Evolutionary conservation across 2,329 filamentous ascomycete genomes (phyloP), one percentile per base, ranked within the genome.

Genomic region (Herpotrichia juniperi): DNA sequence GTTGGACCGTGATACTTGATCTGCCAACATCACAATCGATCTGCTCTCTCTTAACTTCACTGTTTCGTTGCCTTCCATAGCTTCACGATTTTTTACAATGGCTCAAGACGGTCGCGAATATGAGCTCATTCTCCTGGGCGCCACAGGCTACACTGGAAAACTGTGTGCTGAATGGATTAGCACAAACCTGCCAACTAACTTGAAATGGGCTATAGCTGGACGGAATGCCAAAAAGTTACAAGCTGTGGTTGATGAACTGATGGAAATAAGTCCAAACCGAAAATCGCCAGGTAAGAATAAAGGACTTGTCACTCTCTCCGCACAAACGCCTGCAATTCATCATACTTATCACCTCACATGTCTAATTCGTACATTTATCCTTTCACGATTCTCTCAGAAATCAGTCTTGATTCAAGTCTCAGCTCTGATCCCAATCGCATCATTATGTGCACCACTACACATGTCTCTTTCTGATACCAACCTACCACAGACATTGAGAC

Each of bases 201-300:
- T 96, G 56, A 91, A 86, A 78, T 97, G 93, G 93, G 93, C 91
- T 12, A 79, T 97, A 49, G 90, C 91, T 40, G 93, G 93, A 25
- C 88, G 93, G 22, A 93, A 90, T n/a, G 78, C 81, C 43, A 77
- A 80, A 43, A 96, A 96, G 73, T 81, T 97, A 4, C 82, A 88
- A 59, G 75, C 77, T 34, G 74, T 97, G 10, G 84, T 86, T 7
- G 78, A 85, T 46, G 85, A 90, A 48, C 81, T 93, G 69, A 85
- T 86, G 63, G 69, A 76, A 50, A 65, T 89, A 52, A 89, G 89
- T 68, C 79, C 86, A 2, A 87, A 96, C 71, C 87, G 93, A 47
- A 67, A 78, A 30, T 81, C 84, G 47, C 91, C 92, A 66, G 84
- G 88, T 90, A 82, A 43, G 54, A 5, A 4, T 10, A 28, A 30